Conservation (phyloP, 1,284 basidiomycete genomes). For the Agaricales sp. region DNA sequence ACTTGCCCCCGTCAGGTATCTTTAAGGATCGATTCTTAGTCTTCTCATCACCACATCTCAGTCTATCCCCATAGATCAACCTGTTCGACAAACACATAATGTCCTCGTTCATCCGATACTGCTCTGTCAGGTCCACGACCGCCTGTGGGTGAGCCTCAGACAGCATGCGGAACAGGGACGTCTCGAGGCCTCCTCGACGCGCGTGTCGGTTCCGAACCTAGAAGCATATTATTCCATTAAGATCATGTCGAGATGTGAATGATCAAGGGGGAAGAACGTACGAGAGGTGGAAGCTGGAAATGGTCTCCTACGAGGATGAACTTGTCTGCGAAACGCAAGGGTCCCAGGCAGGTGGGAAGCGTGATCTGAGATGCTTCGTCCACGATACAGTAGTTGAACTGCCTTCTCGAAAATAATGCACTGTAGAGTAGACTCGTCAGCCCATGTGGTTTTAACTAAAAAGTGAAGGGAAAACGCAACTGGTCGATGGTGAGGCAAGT, state of each 20-base stretch:
- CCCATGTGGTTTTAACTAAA: conserved; percentile 2
- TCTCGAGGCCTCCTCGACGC: conserved; percentile 77
- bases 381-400: conserved; percentile 96
- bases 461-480: no score
- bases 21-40: conserved; percentile 55
- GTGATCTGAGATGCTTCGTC: conserved; percentile 99
- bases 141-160: conserved; percentile 80
- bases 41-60: conserved; percentile 69
- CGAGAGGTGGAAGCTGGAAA: conserved; percentile 91
- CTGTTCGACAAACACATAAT: conserved; percentile 93
- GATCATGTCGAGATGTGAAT: conserved; percentile 3
- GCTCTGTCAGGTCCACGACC: conserved; percentile 74
- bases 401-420: conserved; percentile 73
- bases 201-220: conserved; percentile 79
- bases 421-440: conserved; percentile 27
- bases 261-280: no score
- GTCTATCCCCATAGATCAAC: conserved; percentile 75
- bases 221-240: not conserved
- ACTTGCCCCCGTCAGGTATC: conserved; percentile 34
- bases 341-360: conserved; percentile 89
- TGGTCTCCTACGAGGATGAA: conserved; percentile 97
- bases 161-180: conserved; percentile 83
- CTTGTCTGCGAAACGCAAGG: conserved; percentile 79
- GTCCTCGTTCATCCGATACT: conserved; percentile 96
- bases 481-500: conserved; percentile 92